Conservation (phyloP, 192 early-diverging fungal genomes). For the Pilobolus umbonatus region DNA sequence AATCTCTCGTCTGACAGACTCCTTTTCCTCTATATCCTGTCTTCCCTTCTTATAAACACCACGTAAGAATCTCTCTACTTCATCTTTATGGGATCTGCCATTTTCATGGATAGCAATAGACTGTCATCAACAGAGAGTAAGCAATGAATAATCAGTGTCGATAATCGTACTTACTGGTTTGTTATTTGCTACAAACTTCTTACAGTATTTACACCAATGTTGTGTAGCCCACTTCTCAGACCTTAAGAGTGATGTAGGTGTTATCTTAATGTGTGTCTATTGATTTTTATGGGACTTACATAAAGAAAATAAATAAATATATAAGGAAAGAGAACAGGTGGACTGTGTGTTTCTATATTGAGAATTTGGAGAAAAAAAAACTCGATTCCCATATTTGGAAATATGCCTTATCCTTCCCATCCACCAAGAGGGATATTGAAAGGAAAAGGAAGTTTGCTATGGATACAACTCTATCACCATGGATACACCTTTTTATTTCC, state of each 20-base stretch:
- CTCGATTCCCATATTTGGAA: too few species aligned
- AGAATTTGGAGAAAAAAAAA: too few species aligned
- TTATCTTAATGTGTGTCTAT: too few species aligned
- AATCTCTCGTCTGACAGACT: conserved; percentile 55
- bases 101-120: conserved; percentile 66
- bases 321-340: too few species aligned
- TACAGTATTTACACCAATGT: conserved; percentile 83
- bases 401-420: too few species aligned
- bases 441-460: too few species aligned
- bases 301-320: too few species aligned
- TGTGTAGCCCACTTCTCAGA: conserved; percentile 65
- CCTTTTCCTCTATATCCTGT: conserved; percentile 47
- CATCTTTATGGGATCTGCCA: conserved; percentile 80
- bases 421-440: too few species aligned
- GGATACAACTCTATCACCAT: too few species aligned
- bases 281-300: too few species aligned
- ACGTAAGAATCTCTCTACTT: conserved; percentile 69
- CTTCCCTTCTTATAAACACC: conserved; percentile 55
- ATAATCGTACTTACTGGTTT: conserved; percentile 55
- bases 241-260: conserved; percentile 5
- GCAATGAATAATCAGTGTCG: not conserved
- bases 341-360: too few species aligned
- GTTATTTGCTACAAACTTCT: conserved; percentile 79
- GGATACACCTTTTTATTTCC: too few species aligned
- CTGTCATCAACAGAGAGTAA: conserved; percentile 1